A percentile compares a stretch with the other conserved stretches of the same genome.
These are phyloP conservation scores for Apiospora sp. DNA, from an alignment of 2,329 filamentous ascomycete species.

Conservation along the genomic window DNA sequence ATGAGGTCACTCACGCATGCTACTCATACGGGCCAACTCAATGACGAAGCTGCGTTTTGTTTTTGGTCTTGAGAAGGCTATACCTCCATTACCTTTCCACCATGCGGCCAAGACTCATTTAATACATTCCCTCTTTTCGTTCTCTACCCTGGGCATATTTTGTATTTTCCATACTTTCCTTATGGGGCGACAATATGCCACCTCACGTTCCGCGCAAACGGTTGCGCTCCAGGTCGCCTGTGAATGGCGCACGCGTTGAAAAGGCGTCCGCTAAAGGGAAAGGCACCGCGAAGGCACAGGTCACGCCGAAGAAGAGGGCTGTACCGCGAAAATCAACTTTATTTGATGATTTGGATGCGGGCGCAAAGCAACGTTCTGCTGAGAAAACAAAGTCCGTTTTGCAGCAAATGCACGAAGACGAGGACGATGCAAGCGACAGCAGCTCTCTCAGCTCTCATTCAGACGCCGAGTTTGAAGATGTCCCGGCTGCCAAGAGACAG, in stretches of 20 bases:
- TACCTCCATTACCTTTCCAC: not conserved
- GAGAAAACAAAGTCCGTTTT: constrained; percentile 53
- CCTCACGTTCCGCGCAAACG: constrained; percentile 74
- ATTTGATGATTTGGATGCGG: constrained; percentile 67
- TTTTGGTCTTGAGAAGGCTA: not conserved
- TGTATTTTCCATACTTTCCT: not conserved
- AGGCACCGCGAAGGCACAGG: constrained; percentile 38
- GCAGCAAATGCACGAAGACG: constrained; percentile 52
- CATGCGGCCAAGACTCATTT: not conserved
- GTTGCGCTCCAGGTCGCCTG: constrained; percentile 57
- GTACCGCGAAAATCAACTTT: constrained; percentile 62
- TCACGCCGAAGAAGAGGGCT: constrained; percentile 33
- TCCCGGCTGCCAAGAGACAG: constrained; percentile 49
- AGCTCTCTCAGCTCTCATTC: constrained; percentile 63
- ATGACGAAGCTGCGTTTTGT: constrained; percentile 2
- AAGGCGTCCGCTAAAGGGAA: constrained; percentile 39
- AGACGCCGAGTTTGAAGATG: constrained; percentile 65
- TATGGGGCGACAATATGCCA: constrained; percentile 60
- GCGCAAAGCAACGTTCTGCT: constrained; percentile 51
- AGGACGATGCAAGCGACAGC: constrained; percentile 51
- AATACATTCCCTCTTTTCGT: not conserved
- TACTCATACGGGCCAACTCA: not conserved
- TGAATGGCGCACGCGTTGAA: constrained; percentile 39
- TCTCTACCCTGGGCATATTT: not conserved
- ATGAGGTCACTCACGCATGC: constrained; percentile 18